Evolutionary conservation across 78 protist species (phyloP), one percentile per base, ranked within the genome.

Genomic region (Guillardia theta): DNA sequence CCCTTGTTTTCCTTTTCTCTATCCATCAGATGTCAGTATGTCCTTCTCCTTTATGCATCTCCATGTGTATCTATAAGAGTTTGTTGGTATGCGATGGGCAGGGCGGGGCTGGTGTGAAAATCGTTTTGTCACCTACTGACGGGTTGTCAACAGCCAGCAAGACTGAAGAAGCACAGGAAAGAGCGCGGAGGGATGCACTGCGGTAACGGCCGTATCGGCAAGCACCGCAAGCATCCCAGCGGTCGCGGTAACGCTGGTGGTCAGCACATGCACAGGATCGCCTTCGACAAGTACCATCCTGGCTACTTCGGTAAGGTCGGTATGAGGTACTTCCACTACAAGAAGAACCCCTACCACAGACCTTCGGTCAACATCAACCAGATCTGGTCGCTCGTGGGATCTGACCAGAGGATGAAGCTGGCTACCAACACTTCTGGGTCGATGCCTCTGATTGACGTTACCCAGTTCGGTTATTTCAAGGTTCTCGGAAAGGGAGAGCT

Each of bases 181-280:
- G 92, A 96, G 96, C 93, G 98, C 33, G 98, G 98, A 3, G 95
- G 95, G 97, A 37, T 87, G 92, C 33, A 37, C 47, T 95, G 95
- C 94, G 99, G 99, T 64, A 94, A 98, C 95, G 99, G 99, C 47
- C 98, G 99, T 88, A 94, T 97, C 30, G 98, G 98, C 88, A 98
- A 99, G 98, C 99, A 98, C 99, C 95, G 99, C 88, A 98, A 98
- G 97, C 99, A 99, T 83, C 98, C 99, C 22, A 96, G 98, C 10
- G 99, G 99, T 95, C 98, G 99, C 95, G 99, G 99, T 98, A 99
- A 98, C 97, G 99, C 99, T 88, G 99, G 99, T 97, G 99, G 99
- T 88, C 97, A 96, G 95, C 98, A 97, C 94, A 99, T 99, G 94
- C 99, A 98, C 98, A 94, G 99, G 39, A 99, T 96, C 93, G 93